Percentiles rank a stretch among this genome's conserved stretches.
phyloP scores from a whole-genome alignment of 441 rosid genomes.

The Adansonia gregorii region DNA sequence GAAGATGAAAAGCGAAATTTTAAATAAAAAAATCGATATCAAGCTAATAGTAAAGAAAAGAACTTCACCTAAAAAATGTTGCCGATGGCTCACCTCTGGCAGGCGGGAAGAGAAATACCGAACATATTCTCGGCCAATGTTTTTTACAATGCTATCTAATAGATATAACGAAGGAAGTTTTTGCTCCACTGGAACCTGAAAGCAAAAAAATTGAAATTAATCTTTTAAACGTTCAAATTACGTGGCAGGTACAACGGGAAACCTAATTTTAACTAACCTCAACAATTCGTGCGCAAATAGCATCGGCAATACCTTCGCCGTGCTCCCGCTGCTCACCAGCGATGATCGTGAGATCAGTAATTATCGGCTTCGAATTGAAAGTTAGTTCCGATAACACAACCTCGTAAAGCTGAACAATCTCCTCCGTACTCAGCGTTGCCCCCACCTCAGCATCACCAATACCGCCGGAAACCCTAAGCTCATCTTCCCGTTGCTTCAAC shows the following conservation, averaged over 20 bases:
- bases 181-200: constrained; percentile 87
- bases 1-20: constrained; percentile 18
- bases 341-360: constrained; percentile 94
- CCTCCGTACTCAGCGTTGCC: constrained; percentile 45
- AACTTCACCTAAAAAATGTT: constrained; percentile 6
- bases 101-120: constrained; percentile 73
- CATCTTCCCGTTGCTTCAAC: constrained; percentile 58
- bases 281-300: constrained; percentile 80
- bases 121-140: constrained; percentile 78
- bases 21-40: background rate
- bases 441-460: constrained; percentile 38
- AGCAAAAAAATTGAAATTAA: constrained; percentile 8
- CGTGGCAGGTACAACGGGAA: constrained; percentile 1
- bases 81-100: constrained; percentile 77
- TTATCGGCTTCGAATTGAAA: constrained; percentile 93
- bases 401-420: constrained; percentile 78
- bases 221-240: background rate
- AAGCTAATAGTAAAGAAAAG: background rate
- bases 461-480: constrained; percentile 32
- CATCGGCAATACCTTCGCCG: constrained; percentile 83
- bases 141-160: constrained; percentile 95
- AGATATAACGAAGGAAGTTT: constrained; percentile 90
- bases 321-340: constrained; percentile 90
- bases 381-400: constrained; percentile 65
- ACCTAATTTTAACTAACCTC: constrained; percentile 57